Evolutionary conservation across 148 eudicot species (phyloP).

Genomic region (Vaccinium vitisidaea): DNA sequence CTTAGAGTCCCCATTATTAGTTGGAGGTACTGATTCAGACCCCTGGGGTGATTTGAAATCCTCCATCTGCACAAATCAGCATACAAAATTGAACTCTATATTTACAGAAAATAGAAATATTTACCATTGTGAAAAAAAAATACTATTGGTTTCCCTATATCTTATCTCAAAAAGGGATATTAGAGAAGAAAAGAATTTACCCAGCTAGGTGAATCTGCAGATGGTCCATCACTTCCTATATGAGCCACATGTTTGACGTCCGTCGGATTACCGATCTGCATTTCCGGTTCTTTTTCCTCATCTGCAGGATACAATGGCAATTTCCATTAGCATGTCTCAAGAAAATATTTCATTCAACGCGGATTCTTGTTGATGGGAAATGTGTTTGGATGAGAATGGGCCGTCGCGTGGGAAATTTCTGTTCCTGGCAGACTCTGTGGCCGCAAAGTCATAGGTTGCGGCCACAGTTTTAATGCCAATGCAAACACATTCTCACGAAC

Average conservation of each 20-base stretch:
- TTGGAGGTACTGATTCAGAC: conserved; percentile 14
- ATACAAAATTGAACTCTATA: neutral
- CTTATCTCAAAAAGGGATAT: neutral
- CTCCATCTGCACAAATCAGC: conserved; percentile 35
- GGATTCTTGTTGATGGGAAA: too few relatives aligned
- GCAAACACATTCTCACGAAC: too few relatives aligned
- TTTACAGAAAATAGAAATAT: neutral
- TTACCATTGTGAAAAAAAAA: neutral
- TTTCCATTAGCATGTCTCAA: neutral
- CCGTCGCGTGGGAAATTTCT: neutral
- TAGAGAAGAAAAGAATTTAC: conserved; percentile 32
- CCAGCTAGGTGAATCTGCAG: conserved; percentile 65
- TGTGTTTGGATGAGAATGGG: too few relatives aligned
- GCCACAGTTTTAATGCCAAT: neutral
- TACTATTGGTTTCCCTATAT: neutral
- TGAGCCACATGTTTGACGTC: conserved; percentile 91
- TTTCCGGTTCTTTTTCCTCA: conserved; percentile 60
- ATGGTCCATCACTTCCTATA: conserved; percentile 78
- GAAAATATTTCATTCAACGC: neutral
- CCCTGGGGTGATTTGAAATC: conserved; percentile 36
- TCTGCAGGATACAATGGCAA: conserved; percentile 26
- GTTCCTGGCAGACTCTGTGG: too few relatives aligned
- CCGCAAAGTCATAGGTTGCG: neutral
- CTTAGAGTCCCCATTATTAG: conserved; percentile 21
- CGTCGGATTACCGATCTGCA: conserved; percentile 74